phyloP scores from a whole-genome alignment of 2,329 filamentous ascomycete species.

The Boeremia lycopersici region DNA sequence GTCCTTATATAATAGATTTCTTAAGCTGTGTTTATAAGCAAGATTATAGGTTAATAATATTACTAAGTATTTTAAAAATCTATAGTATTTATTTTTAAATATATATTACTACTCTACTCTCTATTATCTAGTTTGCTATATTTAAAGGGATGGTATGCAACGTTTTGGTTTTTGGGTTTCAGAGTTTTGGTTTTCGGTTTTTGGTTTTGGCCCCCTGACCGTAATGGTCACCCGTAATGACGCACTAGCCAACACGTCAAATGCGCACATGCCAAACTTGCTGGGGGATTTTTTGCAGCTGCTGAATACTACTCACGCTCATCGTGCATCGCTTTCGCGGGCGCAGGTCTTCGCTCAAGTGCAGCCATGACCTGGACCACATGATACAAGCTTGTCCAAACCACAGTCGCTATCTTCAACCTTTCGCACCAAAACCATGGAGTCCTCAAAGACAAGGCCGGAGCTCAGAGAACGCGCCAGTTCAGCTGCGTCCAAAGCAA shows the following conservation, averaged over 20 bases:
- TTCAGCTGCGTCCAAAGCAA: slow-evolving; percentile 30
- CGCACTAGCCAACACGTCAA: slow-evolving; percentile 4
- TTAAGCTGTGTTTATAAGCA: too few species aligned
- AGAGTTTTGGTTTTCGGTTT: too few species aligned
- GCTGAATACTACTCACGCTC: neutral
- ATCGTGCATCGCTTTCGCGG: neutral
- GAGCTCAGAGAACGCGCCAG: slow-evolving; percentile 33
- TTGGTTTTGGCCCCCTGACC: too few species aligned
- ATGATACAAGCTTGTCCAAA: slow-evolving; percentile 2
- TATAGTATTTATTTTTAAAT: too few species aligned
- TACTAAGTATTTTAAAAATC: too few species aligned
- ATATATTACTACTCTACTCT: too few species aligned
- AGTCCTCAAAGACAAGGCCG: slow-evolving; percentile 24
- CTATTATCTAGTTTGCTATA: too few species aligned
- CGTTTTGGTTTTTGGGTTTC: too few species aligned
- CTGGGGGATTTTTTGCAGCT: neutral
- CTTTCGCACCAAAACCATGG: slow-evolving; percentile 20
- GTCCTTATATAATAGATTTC: too few species aligned
- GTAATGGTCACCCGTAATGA: too few species aligned
- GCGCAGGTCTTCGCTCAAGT: neutral
- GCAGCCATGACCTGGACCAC: slow-evolving; percentile 4
- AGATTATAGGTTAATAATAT: too few species aligned
- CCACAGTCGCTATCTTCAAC: slow-evolving; percentile 2
- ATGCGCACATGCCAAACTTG: neutral
- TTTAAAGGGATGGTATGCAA: too few species aligned